Conservation (phyloP, 2,329 filamentous ascomycete genomes). For the Penicillium corylophilum region DNA sequence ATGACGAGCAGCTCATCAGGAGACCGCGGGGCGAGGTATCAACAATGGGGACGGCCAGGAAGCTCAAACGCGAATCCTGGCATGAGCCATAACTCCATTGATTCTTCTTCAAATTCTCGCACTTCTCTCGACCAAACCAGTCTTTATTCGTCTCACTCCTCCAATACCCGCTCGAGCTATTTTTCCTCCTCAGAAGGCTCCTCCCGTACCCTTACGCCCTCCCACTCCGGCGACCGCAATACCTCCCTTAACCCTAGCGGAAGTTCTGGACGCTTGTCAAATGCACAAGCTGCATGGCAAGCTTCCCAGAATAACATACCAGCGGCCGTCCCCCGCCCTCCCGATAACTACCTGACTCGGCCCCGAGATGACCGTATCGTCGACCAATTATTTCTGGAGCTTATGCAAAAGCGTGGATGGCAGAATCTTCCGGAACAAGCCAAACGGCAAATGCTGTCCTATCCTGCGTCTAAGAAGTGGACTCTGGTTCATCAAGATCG, state of each 20-base stretch:
- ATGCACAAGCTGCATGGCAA: conserved; percentile 30
- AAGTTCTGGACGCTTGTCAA: conserved; percentile 32
- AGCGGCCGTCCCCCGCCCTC: conserved; percentile 31
- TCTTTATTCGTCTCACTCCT: conserved; percentile 61
- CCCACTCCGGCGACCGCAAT: conserved; percentile 37
- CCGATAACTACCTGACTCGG: conserved; percentile 42
- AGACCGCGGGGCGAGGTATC: conserved; percentile 67
- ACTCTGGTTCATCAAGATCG: conserved; percentile 93
- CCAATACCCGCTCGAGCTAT: conserved; percentile 57
- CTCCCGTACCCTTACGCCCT: conserved; percentile 43
- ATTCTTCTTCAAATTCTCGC: conserved; percentile 54
- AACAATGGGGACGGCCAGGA: conserved; percentile 70
- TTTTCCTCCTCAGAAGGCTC: conserved; percentile 58
- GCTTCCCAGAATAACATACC: conserved; percentile 28
- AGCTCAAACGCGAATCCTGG: conserved; percentile 56
- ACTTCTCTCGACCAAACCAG: conserved; percentile 65
- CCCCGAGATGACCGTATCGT: conserved; percentile 67
- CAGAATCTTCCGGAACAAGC: conserved; percentile 95
- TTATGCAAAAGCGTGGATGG: conserved; percentile 98
- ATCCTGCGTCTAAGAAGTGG: conserved; percentile 95
- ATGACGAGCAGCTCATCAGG: conserved; percentile 71
- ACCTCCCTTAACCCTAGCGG: conserved; percentile 22
- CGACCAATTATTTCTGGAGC: conserved; percentile 83
- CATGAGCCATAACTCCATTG: conserved; percentile 55
- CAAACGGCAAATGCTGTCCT: conserved; percentile 91